Base-by-base conservation (phyloP, 164 flowering plant genomes). In the Tinospora cordifolia region DNA sequence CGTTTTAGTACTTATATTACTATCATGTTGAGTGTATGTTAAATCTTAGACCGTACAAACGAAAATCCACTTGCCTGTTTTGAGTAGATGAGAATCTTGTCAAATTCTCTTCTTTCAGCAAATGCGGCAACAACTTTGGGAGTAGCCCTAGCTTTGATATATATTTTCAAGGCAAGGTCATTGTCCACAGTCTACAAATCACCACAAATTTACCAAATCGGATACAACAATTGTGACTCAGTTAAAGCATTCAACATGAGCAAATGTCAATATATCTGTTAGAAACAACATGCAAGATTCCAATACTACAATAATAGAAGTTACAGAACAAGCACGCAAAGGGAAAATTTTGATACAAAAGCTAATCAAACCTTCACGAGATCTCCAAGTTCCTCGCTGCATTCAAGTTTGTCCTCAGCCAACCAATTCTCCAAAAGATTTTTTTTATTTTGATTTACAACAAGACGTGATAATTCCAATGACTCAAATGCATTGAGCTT, bases 101-200 rank as follows among this genome's bases (percentile, higher is more conserved):
- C 99, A 76, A 95, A 95, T 80, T 95, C 99, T 79, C 97, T 86
- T 36, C 98, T 78, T 75, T 95, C 99, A 62, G 99, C 99, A 87
- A 95, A 95, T 78, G 99, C 99, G 22, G 99, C 99, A 74, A 95
- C 99, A 72, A 95, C 99, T 81, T 95, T 95, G 8, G 98, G 98
- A 34, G 99, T 95, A 72, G 99, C 98, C 76, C 99, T 83, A 36
- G 99, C 99, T 84, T 95, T 95, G 51, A 95, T 95, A 69, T 91
- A 95, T 70, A 95, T 91, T 80, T 95, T 95, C 73, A 95, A 79
- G 0, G 99, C 99, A 80, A 95, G 96, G 72, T 92, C 98, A 82
- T 91, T 95, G 80, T 95, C 99, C 77, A 95, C 97, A 69, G 99
- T 95, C 99, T 95, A 75, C 72, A 81, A 57, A n/a, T n/a, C n/a